These are phyloP conservation scores for Suillus brevipes DNA, from an alignment of 768 basidiomycete species.

Conservation along the genomic window DNA sequence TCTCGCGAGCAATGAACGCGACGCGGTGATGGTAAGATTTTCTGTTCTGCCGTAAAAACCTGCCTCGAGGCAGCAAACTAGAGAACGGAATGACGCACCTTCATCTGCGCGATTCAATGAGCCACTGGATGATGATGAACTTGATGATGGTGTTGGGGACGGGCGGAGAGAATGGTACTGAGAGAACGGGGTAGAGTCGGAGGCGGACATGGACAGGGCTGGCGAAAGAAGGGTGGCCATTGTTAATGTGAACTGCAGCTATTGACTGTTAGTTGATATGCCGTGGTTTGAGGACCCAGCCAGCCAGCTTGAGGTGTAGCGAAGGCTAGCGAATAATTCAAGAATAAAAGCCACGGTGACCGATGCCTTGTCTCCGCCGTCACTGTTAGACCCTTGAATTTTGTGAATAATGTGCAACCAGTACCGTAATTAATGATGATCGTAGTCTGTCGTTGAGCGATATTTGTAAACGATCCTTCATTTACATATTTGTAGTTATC, in stretches of 20 bases:
- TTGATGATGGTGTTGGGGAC: conserved; percentile 24
- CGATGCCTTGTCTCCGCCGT: neutral
- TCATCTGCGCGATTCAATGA: conserved; percentile 63
- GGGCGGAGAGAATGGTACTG: conserved; percentile 34
- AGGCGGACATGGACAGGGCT: conserved; percentile 13
- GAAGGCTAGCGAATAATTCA: neutral
- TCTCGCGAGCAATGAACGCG: conserved; percentile 42
- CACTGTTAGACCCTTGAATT: neutral
- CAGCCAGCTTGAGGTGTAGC: neutral
- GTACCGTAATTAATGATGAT: conserved; percentile 3
- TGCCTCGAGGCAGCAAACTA: conserved; percentile 20
- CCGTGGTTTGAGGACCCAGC: neutral
- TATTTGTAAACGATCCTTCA: neutral
- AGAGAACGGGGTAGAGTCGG: conserved; percentile 33
- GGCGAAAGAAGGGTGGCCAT: conserved; percentile 3
- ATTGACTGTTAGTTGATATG: neutral
- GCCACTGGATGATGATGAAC: conserved; percentile 52
- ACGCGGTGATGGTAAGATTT: conserved; percentile 69
- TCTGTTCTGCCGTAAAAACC: conserved; percentile 48
- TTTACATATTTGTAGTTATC: neutral
- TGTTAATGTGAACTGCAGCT: neutral
- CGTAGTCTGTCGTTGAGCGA: neutral
- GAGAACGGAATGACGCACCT: conserved; percentile 43
- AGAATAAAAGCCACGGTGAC: neutral
- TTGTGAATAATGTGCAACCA: neutral